Base-by-base conservation (phyloP, 495 filamentous ascomycete species). In the Neurospora pannonica region DNA sequence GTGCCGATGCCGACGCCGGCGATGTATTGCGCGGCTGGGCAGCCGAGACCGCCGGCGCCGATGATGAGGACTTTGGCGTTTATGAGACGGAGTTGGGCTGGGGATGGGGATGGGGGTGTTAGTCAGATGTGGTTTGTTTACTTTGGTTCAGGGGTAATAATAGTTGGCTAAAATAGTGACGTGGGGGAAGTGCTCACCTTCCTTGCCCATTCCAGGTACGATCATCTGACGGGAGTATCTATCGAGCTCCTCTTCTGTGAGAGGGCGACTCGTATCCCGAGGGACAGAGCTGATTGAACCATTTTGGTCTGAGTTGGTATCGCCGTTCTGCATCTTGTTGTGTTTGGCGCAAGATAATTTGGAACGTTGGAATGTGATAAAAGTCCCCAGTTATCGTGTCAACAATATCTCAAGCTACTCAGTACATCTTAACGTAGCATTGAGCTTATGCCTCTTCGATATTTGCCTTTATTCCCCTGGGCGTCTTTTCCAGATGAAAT, bases 161-260 rank as follows among this genome's bases (percentile, higher is more conserved):
- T 24, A 15, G 62, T 38, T 37, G 6, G 39, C 60, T 19, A 4
- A n/a, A 21, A 42, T n/a, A 34, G 10, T 19, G 42, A 39, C 11
- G 48, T 31, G 7, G 4, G 43, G 15, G 2, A n/a, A 60, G 21
- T 36, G 8, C 72, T 74, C 36, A 92, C 93, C 94, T 80, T 90
- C 85, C 36, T 97, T 85, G 3, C 95, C 95, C 74, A 99, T 86
- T 73, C 92, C 89, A 0, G 94, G 91, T 43, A 99, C 87, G 62
- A 98, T 95, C 85, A 99, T 92, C 82, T 99, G 96, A 48, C 96
- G 87, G 5, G 94, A 94, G 85, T 99, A 99, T 71, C 94, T 88
- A 9, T 81, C 80, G 46, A 81, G 75, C 43, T 81, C 80, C 1
- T 79, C 80, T 28, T 79, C 75, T 37, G 76, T 77, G 15, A 81